Percentiles rank a stretch among this genome's conserved stretches.
phyloP scores from a whole-genome alignment of 768 basidiomycete species.

The Naganishia kalamii region DNA sequence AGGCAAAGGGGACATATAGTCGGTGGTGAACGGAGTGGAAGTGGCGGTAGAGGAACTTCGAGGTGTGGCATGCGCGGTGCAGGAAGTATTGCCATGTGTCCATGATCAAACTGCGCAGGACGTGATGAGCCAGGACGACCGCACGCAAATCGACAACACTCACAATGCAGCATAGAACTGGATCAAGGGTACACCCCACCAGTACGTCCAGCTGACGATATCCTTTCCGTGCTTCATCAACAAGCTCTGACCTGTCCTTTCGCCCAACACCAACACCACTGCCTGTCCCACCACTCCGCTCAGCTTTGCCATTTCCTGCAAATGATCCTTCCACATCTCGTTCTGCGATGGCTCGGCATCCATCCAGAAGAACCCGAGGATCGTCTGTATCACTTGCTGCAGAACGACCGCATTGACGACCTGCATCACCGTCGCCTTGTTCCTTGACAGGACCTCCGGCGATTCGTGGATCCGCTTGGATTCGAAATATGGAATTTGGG shows the following conservation, averaged over 20 bases:
- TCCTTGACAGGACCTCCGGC: conserved; percentile 65
- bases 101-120: conserved; percentile 65
- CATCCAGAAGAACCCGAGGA: conserved; percentile 65
- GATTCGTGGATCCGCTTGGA: conserved; percentile 83
- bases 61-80: conserved; percentile 84
- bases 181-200: conserved; percentile 77
- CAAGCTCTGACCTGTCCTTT: conserved; percentile 43
- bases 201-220: conserved; percentile 67
- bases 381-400: conserved; percentile 80
- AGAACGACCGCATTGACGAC: conserved; percentile 75
- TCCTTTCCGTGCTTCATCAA: conserved; percentile 46
- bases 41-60: conserved; percentile 81
- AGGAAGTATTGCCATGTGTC: conserved; percentile 99
- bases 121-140: neutral
- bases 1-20: conserved; percentile 93
- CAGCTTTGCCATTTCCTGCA: conserved; percentile 37
- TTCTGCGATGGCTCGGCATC: conserved; percentile 47
- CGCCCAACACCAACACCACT: conserved; percentile 50
- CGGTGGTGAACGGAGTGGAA: conserved; percentile 93
- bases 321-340: conserved; percentile 41
- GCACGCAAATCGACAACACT: conserved; percentile 46
- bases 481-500: conserved; percentile 62
- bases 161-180: conserved; percentile 78
- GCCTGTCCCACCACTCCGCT: conserved; percentile 48
- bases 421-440: conserved; percentile 63